Conservation (phyloP, 352 stramenopile species). For the Phytopythium chamaehyphon region DNA sequence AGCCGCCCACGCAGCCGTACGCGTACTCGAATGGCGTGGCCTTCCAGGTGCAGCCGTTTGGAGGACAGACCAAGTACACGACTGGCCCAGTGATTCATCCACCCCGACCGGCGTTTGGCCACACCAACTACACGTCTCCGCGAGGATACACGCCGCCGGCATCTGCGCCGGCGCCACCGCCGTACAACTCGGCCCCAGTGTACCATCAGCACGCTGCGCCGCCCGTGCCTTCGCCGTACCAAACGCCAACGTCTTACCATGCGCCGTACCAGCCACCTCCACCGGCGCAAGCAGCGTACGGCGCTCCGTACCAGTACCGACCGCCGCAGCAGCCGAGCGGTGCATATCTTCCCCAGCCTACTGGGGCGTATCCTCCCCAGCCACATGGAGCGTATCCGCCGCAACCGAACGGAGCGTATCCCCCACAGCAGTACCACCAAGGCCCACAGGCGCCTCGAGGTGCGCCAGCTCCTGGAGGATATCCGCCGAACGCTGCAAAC, state of each 20-base stretch:
- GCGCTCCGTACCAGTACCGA: conserved; percentile 25
- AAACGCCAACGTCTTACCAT: conserved; percentile 23
- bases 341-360: conserved; percentile 6
- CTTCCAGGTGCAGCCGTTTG: conserved; percentile 39
- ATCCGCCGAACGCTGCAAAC: conserved; percentile 13
- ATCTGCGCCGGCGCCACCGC: conserved; percentile 17
- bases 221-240: conserved; percentile 20
- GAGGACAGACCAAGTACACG: conserved; percentile 49
- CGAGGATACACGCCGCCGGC: conserved; percentile 11
- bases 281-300: conserved; percentile 10
- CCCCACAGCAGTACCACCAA: conserved; percentile 1
- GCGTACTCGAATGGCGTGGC: conserved; percentile 8
- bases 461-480: conserved; percentile 13
- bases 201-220: conserved; percentile 16
- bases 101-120: conserved; percentile 16
- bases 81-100: conserved; percentile 13
- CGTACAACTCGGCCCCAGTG: conserved; percentile 23
- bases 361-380: conserved; percentile 5
- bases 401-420: background rate
- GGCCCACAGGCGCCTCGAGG: background rate
- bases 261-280: conserved; percentile 20
- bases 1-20: conserved; percentile 1
- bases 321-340: conserved; percentile 3
- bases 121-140: conserved; percentile 35
- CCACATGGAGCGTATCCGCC: conserved; percentile 13